Evolutionary conservation across 139 green algal species (phyloP).

Genomic region (Chlamydomonas schloesseri): DNA sequence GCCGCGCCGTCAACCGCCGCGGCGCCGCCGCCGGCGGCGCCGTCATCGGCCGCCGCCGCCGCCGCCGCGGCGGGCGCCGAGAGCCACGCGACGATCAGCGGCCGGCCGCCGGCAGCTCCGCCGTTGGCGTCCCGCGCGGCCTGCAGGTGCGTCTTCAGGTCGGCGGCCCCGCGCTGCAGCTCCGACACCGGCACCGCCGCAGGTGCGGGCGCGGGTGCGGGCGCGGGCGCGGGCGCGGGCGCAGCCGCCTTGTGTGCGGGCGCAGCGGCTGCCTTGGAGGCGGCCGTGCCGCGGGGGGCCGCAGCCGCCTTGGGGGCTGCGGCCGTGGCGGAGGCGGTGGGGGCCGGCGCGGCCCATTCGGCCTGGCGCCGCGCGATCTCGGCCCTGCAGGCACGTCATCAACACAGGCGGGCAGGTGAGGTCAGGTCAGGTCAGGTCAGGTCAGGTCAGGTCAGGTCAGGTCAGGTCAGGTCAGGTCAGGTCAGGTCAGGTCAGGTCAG

Average conservation of each 20-base stretch:
- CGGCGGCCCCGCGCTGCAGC: slow-evolving; percentile 62
- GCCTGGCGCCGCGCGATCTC: background rate
- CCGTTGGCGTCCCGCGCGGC: slow-evolving; percentile 15
- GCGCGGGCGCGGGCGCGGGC: background rate
- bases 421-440: background rate
- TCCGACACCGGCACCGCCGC: background rate
- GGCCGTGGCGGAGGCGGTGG: background rate
- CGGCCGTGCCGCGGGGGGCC: slow-evolving; percentile 30
- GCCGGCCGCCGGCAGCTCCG: background rate
- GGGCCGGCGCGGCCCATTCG: background rate
- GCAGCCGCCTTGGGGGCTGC: slow-evolving; percentile 16
- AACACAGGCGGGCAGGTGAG: background rate
- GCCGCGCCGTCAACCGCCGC: background rate
- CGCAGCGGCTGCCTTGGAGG: background rate
- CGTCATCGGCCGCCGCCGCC: background rate
- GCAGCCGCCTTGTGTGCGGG: background rate
- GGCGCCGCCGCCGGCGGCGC: slow-evolving; percentile 18
- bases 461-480: too few species aligned
- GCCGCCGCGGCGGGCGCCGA: slow-evolving; percentile 13
- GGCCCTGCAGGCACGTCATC: background rate
- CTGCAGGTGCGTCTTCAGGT: slow-evolving; percentile 72
- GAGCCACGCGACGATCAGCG: slow-evolving; percentile 68
- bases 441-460: too few species aligned
- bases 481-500: too few species aligned
- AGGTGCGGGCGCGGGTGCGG: background rate